Conservation (phyloP, 495 filamentous ascomycete species). For the Xylaria flabelliformis region DNA sequence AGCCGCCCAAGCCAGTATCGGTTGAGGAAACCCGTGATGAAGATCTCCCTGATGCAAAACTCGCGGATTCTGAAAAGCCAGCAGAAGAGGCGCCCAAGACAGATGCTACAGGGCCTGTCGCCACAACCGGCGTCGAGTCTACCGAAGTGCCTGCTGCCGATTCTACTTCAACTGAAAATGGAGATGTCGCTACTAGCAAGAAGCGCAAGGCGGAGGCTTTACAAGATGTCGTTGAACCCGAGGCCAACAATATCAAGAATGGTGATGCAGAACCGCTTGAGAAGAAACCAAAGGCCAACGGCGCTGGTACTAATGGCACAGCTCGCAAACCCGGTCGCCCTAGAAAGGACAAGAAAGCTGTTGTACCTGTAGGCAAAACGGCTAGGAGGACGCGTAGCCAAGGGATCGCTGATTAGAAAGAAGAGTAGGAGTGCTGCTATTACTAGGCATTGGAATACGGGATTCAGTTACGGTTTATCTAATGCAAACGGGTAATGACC, state of each 20-base stretch:
- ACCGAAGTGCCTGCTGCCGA: constrained; percentile 29
- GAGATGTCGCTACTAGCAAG: constrained; percentile 26
- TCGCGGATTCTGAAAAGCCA: constrained; percentile 16
- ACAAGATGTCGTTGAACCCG: constrained; percentile 28
- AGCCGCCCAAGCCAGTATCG: constrained; percentile 34
- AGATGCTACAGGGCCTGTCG: constrained; percentile 24
- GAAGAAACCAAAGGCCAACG: constrained; percentile 47
- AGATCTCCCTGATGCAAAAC: constrained; percentile 28
- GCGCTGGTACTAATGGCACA: constrained; percentile 33
- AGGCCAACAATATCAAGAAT: constrained; percentile 29
- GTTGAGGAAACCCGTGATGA: constrained; percentile 36
- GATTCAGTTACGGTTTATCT: not conserved
- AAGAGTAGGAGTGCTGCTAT: not conserved
- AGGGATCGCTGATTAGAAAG: constrained; percentile 41
- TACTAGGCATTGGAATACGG: not conserved
- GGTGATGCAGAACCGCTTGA: constrained; percentile 32
- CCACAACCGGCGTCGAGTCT: constrained; percentile 33
- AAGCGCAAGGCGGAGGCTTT: constrained; percentile 38
- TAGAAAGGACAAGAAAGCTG: constrained; percentile 44
- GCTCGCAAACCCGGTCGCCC: constrained; percentile 46
- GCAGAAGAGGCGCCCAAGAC: constrained; percentile 13
- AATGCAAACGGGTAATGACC: not conserved
- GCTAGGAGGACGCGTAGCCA: constrained; percentile 54
- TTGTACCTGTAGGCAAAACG: constrained; percentile 45
- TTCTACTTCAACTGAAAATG: constrained; percentile 17